Evolutionary conservation across 1,284 basidiomycete species (phyloP).

Genomic region (Cryptococcus sp.): DNA sequence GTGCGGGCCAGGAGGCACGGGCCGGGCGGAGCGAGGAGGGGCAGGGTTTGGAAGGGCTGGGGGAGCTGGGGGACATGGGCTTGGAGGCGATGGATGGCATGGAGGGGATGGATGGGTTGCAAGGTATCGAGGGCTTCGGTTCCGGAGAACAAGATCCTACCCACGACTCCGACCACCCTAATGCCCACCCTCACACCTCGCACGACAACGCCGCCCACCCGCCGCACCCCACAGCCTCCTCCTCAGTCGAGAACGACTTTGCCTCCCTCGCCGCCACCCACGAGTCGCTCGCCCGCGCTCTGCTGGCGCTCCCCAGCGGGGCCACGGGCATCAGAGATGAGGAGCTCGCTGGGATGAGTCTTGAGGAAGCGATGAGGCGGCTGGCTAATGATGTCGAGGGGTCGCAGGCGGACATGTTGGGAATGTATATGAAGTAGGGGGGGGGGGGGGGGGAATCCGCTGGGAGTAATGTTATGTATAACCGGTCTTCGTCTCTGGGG

Average conservation of each 20-base stretch:
- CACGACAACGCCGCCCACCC: no score
- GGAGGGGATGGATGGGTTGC: not conserved
- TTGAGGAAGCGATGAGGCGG: conserved; percentile 18
- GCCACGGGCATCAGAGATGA: conserved; percentile 11
- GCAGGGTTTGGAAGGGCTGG: not conserved
- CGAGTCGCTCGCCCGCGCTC: conserved; percentile 18
- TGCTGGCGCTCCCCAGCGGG: conserved; percentile 14
- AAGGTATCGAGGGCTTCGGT: not conserved
- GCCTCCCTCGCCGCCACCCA: conserved; percentile 7
- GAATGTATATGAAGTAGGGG: not conserved
- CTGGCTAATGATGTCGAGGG: conserved; percentile 3
- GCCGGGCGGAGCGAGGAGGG: not conserved
- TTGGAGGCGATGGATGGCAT: no score
- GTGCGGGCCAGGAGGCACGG: no score
- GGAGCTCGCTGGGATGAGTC: conserved; percentile 15
- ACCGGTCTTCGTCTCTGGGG: no score
- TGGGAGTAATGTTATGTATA: no score
- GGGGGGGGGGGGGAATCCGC: not conserved
- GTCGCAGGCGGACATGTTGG: conserved; percentile 6
- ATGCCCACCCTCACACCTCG: not conserved
- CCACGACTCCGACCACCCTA: not conserved
- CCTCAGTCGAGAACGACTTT: not conserved
- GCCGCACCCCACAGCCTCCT: not conserved
- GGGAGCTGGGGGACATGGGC: no score
- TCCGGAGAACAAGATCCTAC: not conserved